Evolutionary conservation across 2,329 filamentous ascomycete genomes (phyloP), one percentile per base, ranked within the genome.

Genomic region (Neopestalotiopsis sp.): DNA sequence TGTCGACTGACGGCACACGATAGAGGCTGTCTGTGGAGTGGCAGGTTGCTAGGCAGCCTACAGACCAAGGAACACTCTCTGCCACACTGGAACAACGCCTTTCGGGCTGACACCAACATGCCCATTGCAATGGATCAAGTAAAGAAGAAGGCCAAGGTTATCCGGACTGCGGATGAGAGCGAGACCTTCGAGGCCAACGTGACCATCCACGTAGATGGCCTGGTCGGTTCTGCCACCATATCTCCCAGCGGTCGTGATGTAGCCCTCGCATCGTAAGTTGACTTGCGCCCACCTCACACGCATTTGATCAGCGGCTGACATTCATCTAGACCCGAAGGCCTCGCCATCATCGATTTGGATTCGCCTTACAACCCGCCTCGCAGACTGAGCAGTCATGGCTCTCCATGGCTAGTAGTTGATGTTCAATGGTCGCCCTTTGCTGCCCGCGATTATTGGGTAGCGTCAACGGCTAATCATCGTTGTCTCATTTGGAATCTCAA

Each of bases 351-450:
- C 76, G 95, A 98, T 75, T 86, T 98, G 61, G 95, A 98, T 81
- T 94, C 91, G 12, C 94, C 94, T 0, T 96, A 94, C 78, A 96
- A 92, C 69, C 92, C 92, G 10, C 95, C 95, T 20, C 91, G 94
- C 20, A 92, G 94, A 75, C 86, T 98, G 62, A 88, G 86, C 74
- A 92, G 92, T 71, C 94, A 97, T 80, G 92, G 94, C 67, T 91
- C 94, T 58, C 92, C 94, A n/a, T 98, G 95, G 94, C 90, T 97
- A 65, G 95, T 97, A 4, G 94, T 95, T 12, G 95, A 98, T 80
- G 95, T 97, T 38, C 95, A 98, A 80, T 98, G 95, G 95, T 97
- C 94, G 12, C 95, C 95, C 0, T 97, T 98, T 78, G 93, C 95
- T 13, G 90, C 89, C 24, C 89, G 95, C 62, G 93, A 97, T 78